These are phyloP conservation scores for Saitozyma podzolica DNA, from an alignment of 768 basidiomycete species.

Conservation along the genomic window DNA sequence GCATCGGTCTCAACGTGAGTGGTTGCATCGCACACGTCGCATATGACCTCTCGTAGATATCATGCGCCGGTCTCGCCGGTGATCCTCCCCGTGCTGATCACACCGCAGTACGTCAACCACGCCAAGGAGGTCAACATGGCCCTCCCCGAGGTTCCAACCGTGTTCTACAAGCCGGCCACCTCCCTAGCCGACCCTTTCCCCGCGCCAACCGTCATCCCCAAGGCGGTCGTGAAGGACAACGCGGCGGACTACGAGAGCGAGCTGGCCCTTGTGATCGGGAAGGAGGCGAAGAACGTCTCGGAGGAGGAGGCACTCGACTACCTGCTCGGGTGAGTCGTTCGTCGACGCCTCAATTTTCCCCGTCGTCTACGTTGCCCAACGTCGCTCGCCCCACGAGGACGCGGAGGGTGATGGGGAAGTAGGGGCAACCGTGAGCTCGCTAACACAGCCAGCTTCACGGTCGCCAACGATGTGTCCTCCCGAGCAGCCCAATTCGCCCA, in stretches of 20 bases:
- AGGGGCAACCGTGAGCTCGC: no score
- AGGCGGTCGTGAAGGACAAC: conserved; percentile 26
- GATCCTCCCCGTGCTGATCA: neutral
- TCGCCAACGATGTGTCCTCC: conserved; percentile 65
- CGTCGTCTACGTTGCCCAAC: neutral
- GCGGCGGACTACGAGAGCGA: conserved; percentile 52
- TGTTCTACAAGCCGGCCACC: conserved; percentile 52
- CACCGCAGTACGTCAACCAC: conserved; percentile 45
- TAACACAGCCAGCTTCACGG: conserved; percentile 52
- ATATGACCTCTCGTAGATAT: no score
- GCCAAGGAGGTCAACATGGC: conserved; percentile 46
- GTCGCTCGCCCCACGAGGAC: neutral
- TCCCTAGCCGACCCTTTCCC: conserved; percentile 48
- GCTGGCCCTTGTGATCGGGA: conserved; percentile 71
- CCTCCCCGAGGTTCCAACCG: conserved; percentile 43
- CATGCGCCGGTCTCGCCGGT: neutral
- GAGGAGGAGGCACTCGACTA: conserved; percentile 81
- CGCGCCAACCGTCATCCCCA: conserved; percentile 37
- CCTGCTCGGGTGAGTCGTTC: conserved; percentile 63
- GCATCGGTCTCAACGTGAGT: conserved; percentile 52
- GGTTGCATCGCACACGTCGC: neutral
- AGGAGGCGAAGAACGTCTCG: conserved; percentile 72
- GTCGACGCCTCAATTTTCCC: neutral
- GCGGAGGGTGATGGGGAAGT: neutral
- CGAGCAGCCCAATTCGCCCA: conserved; percentile 76